Conservation (phyloP, 164 flowering plant species). For the Euptelea pleiosperma region DNA sequence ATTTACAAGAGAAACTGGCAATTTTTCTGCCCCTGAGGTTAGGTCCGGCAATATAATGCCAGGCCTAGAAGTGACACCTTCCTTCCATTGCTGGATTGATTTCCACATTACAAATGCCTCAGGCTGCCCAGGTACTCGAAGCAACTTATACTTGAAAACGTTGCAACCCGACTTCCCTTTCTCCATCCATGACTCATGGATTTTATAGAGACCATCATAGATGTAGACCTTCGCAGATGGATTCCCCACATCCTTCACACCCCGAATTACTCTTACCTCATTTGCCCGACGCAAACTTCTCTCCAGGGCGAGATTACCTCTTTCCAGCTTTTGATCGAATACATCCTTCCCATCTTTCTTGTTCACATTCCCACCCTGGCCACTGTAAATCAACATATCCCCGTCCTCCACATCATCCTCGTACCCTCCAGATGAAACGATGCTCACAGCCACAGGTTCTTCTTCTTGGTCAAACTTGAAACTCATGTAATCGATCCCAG, state of each 20-base stretch:
- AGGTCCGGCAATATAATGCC: conserved; percentile 42
- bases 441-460: conserved; percentile 50
- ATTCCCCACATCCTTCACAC: conserved; percentile 33
- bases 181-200: conserved; percentile 52
- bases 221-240: conserved; percentile 35
- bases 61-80: conserved; percentile 25
- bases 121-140: conserved; percentile 49
- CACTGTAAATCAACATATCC: conserved; percentile 50
- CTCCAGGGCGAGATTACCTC: conserved; percentile 63
- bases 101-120: conserved; percentile 45
- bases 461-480: conserved; percentile 30
- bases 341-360: conserved; percentile 24
- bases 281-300: conserved; percentile 41
- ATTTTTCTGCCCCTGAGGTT: conserved; percentile 43
- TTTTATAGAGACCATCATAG: conserved; percentile 56
- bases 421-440: conserved; percentile 55
- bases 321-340: conserved; percentile 53
- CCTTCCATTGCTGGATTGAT: conserved; percentile 41
- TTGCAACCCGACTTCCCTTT: conserved; percentile 43
- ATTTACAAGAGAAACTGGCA: conserved; percentile 53
- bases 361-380: conserved; percentile 46
- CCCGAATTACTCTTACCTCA: conserved; percentile 52
- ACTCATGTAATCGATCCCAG: conserved; percentile 51
- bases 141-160: conserved; percentile 46
- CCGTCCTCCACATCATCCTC: conserved; percentile 44